Evolutionary conservation across 441 rosid species (phyloP).

Genomic region (Dalechampia spathulata): DNA sequence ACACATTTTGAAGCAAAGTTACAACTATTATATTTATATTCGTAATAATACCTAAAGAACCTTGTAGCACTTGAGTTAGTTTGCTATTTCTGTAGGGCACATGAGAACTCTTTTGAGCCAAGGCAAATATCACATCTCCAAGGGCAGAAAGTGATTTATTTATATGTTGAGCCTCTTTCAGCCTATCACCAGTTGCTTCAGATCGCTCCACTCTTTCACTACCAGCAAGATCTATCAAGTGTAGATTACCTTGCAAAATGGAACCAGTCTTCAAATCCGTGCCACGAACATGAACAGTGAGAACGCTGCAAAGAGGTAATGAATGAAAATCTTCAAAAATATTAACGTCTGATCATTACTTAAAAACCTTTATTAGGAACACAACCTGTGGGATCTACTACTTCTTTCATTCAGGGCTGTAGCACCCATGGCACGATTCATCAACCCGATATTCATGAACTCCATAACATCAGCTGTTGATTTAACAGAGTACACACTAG

Average conservation of each 20-base stretch:
- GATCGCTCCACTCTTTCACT: slow-evolving; percentile 35
- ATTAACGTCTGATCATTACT: neutral
- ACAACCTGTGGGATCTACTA: slow-evolving; percentile 32
- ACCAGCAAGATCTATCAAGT: slow-evolving; percentile 31
- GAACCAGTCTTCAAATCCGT: slow-evolving; percentile 23
- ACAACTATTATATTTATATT: neutral
- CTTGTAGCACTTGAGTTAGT: slow-evolving; percentile 33
- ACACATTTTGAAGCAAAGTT: neutral
- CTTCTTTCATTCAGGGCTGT: slow-evolving; percentile 34
- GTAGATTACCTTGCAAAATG: slow-evolving; percentile 27
- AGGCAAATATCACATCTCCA: slow-evolving; percentile 32
- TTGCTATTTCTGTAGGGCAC: slow-evolving; percentile 38
- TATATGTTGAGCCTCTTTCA: slow-evolving; percentile 34
- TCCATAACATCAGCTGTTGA: slow-evolving; percentile 30
- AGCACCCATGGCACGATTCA: slow-evolving; percentile 30
- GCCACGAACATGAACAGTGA: slow-evolving; percentile 31
- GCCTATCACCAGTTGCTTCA: slow-evolving; percentile 31
- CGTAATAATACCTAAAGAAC: slow-evolving; percentile 23
- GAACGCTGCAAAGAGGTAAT: slow-evolving; percentile 21
- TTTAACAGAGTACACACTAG: slow-evolving; percentile 25
- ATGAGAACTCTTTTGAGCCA: slow-evolving; percentile 29
- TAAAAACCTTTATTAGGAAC: slow-evolving; percentile 1
- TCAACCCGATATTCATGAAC: slow-evolving; percentile 25
- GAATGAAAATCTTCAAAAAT: slow-evolving; percentile 1
- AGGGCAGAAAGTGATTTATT: slow-evolving; percentile 32